These are phyloP conservation scores for Arthrobotrys iridis DNA, from an alignment of 2,329 filamentous ascomycete genomes.

Conservation along the genomic window DNA sequence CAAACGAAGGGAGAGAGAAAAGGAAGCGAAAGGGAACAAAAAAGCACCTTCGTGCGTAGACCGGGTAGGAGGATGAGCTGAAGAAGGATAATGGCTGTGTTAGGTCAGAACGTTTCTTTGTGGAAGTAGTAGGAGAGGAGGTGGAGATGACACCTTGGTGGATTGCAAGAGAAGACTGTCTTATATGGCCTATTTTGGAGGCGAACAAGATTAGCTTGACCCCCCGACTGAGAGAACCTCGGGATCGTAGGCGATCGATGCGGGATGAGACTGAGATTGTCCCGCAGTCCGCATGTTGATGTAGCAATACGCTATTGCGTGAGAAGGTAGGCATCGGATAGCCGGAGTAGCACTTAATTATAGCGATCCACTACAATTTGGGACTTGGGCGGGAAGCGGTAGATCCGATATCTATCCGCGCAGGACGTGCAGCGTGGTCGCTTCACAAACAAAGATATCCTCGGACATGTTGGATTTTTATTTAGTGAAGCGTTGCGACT, in stretches of 20 bases:
- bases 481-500: not conserved
- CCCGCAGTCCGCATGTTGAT: not conserved
- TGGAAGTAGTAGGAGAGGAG: not conserved
- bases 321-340: not conserved
- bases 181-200: conserved; percentile 14
- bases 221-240: not conserved
- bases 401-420: not conserved
- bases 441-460: not conserved
- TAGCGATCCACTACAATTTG: no score
- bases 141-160: not conserved
- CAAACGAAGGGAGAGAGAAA: not conserved
- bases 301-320: not conserved
- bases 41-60: not conserved
- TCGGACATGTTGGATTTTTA: conserved; percentile 2
- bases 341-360: no score
- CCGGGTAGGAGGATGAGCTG: not conserved
- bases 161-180: not conserved
- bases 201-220: not conserved
- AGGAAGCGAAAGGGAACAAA: not conserved
- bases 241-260: conserved; percentile 1
- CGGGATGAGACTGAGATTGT: not conserved
- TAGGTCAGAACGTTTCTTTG: not conserved
- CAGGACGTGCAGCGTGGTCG: not conserved
- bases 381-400: no score
- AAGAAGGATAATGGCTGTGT: not conserved